Percentiles rank a stretch among this genome's conserved stretches.
These are phyloP conservation scores for Chenopodium suecicum DNA, from an alignment of 148 eudicot genomes.

Conservation along the genomic window DNA sequence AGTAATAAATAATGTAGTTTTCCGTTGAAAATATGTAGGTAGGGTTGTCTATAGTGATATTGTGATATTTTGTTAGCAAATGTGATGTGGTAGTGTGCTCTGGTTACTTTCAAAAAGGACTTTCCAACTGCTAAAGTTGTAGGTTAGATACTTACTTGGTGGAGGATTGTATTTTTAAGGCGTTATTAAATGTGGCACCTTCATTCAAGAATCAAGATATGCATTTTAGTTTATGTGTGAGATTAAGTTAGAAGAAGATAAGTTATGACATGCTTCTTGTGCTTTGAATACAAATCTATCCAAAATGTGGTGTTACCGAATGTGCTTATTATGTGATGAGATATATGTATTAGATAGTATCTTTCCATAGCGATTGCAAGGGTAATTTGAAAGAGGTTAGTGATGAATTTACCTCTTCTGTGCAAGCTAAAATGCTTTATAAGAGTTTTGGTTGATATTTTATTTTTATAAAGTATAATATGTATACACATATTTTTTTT, in stretches of 20 bases:
- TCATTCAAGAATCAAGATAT: background rate
- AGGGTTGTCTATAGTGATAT: too few species aligned
- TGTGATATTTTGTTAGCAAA: background rate
- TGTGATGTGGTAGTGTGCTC: background rate
- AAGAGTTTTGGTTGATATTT: too few species aligned
- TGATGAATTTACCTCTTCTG: too few species aligned
- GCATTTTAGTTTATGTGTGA: background rate
- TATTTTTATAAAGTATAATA: too few species aligned
- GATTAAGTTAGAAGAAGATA: background rate
- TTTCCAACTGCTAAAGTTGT: background rate
- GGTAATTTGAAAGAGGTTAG: too few species aligned
- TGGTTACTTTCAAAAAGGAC: background rate
- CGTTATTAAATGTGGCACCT: background rate
- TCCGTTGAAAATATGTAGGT: background rate
- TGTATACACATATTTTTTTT: too few species aligned
- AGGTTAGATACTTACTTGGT: background rate
- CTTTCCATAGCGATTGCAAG: too few species aligned
- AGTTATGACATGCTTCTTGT: background rate
- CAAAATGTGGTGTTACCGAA: too few species aligned
- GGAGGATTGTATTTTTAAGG: background rate
- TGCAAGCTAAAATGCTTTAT: too few species aligned
- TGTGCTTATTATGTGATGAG: too few species aligned
- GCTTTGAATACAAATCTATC: background rate
- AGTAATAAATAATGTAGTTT: too few species aligned
- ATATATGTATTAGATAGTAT: too few species aligned